These are phyloP conservation scores for Actinomucor elegans DNA, from an alignment of 371 early-diverging fungal genomes.

Conservation along the genomic window DNA sequence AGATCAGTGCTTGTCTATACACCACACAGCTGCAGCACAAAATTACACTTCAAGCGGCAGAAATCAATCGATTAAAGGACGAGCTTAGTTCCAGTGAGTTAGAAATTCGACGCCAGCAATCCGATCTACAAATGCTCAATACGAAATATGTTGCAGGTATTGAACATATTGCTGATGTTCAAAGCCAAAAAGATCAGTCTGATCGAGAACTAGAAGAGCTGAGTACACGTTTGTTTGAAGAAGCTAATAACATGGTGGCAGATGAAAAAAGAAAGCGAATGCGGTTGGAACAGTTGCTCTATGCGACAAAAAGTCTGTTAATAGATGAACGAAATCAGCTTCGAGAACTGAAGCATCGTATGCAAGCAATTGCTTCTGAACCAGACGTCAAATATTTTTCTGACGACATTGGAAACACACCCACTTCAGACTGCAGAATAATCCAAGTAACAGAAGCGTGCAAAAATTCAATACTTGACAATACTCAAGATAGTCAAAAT, in stretches of 20 bases:
- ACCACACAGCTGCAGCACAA: conserved; percentile 3
- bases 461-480: too few species aligned
- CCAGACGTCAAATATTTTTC: background rate
- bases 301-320: conserved; percentile 18
- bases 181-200: conserved; percentile 84
- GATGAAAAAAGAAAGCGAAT: conserved; percentile 50
- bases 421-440: too few species aligned
- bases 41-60: background rate
- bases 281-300: conserved; percentile 1
- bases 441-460: too few species aligned
- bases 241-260: conserved; percentile 93
- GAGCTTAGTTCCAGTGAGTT: conserved; percentile 14
- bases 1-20: conserved; percentile 4
- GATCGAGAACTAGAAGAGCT: conserved; percentile 92
- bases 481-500: background rate
- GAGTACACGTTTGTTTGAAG: conserved; percentile 86
- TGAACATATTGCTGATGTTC: conserved; percentile 87
- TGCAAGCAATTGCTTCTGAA: background rate
- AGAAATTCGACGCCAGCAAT: conserved; percentile 28
- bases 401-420: background rate
- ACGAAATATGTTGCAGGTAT: conserved; percentile 83
- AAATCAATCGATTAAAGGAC: conserved; percentile 1
- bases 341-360: background rate
- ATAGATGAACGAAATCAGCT: conserved; percentile 22
- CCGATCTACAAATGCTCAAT: conserved; percentile 59